Evolutionary conservation across 1,284 basidiomycete genomes (phyloP), one percentile per base, ranked within the genome.

Genomic region (Sanghuangporus baumii): DNA sequence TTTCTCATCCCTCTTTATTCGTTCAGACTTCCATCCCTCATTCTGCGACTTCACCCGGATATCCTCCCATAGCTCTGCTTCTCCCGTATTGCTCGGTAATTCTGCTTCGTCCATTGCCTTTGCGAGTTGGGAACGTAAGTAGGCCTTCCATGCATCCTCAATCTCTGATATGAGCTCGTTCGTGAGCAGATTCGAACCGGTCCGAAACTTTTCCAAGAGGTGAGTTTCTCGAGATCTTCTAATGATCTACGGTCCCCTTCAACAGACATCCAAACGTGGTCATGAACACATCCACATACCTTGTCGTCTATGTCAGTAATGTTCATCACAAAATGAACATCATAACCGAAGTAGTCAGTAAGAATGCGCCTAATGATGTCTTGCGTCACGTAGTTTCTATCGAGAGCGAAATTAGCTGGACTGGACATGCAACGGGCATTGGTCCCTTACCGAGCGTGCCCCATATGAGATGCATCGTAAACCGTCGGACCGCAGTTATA

Each of bases 231-330:
- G 86, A 9, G 94, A 93, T 36, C 94, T 86, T 56, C 91, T 74
- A 69, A 97, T 97, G 72, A 97, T 97, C 94, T 96, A 69, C 6
- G 40, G 60, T 40, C 51, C 31, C 41, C 61, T 72, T 52, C 72
- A 62, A 57, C 46, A 26, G 11, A 62, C 63, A 67, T 48, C 48
- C 46, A 61, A 43, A 40, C 38, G 59, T 36, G 57, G 47, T 48
- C 37, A 60, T 48, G 55, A 23, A 63, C 61, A 38, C 67, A 67
- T 61, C 61, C 52, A 69, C 81, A 69, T 67, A 94, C 96, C 85
- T 99, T 99, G 83, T 99, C 97, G 73, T 99, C 97, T 67, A 99
- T 97, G 75, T 99, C 97, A 4, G 97, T 99, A 71, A 99, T 88
- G 76, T 99, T 99, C 95, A 98, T 98, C 62, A 99, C 96, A 74